These are phyloP conservation scores for Immersiporthe knoxdaviesiana DNA, from an alignment of 2,329 filamentous ascomycete genomes.

Conservation along the genomic window DNA sequence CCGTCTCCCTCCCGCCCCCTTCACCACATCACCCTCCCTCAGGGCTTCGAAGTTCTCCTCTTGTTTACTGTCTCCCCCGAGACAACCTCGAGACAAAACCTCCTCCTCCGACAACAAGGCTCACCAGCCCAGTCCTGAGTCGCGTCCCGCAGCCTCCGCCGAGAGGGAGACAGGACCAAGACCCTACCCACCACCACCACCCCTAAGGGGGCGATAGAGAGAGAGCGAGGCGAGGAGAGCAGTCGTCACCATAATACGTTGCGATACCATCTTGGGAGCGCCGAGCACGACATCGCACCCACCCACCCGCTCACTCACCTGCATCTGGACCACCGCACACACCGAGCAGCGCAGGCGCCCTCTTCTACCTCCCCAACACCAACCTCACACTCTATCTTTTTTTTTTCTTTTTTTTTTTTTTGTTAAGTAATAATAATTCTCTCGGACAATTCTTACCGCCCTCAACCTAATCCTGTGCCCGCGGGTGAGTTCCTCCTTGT, in stretches of 20 bases:
- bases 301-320: neutral
- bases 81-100: neutral
- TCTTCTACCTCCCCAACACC: neutral
- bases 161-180: neutral
- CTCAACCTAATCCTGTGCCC: neutral
- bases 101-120: neutral
- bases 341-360: slow-evolving; percentile 10
- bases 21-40: neutral
- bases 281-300: slow-evolving; percentile 7
- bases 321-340: neutral
- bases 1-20: neutral
- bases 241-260: neutral
- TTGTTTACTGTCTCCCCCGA: neutral
- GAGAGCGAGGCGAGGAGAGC: neutral
- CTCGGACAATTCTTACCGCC: no score
- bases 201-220: neutral
- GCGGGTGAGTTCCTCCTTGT: neutral
- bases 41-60: neutral
- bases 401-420: neutral
- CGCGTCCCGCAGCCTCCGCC: slow-evolving; percentile 5
- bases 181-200: neutral
- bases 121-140: neutral
- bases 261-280: neutral
- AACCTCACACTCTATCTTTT: neutral
- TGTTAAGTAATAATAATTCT: neutral